Conservation (phyloP, 2,329 filamentous ascomycete species). For the Aspergillus flavus region DNA sequence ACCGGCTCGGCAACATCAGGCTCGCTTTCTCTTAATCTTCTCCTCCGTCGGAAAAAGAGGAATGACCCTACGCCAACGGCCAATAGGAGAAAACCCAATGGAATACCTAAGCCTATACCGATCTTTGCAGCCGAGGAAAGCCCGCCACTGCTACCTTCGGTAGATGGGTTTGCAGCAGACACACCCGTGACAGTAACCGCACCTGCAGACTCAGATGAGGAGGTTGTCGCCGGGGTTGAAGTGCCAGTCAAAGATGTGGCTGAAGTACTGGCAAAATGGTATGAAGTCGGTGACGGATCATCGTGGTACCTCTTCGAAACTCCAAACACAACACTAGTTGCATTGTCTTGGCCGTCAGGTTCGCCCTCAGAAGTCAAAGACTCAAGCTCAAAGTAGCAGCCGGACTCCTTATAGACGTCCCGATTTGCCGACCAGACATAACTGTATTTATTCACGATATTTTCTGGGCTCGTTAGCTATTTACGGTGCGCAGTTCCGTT, state of each 20-base stretch:
- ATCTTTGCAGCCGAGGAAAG: slow-evolving; percentile 4
- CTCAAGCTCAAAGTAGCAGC: slow-evolving; percentile 9
- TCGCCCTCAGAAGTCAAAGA: background rate
- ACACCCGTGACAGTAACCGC: background rate
- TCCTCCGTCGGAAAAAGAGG: background rate
- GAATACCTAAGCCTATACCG: slow-evolving; percentile 10
- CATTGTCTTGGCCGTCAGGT: background rate
- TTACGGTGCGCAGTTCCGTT: background rate
- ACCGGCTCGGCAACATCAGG: background rate
- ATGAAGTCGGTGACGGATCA: slow-evolving; percentile 7
- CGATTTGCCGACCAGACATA: slow-evolving; percentile 12
- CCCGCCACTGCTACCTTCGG: background rate
- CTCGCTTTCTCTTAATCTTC: too few species aligned
- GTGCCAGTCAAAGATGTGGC: background rate
- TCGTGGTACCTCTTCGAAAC: slow-evolving; percentile 5
- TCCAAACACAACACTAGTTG: slow-evolving; percentile 1
- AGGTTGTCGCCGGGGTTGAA: background rate
- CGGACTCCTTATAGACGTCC: slow-evolving; percentile 2
- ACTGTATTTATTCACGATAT: slow-evolving; percentile 6
- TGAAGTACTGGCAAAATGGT: slow-evolving; percentile 1
- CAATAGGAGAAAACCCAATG: background rate
- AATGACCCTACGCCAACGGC: background rate
- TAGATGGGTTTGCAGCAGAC: background rate
- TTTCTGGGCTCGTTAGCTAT: background rate
- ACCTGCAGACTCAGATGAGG: background rate